phyloP scores from a whole-genome alignment of 345 rosid species.

The Citrus reticulata region DNA sequence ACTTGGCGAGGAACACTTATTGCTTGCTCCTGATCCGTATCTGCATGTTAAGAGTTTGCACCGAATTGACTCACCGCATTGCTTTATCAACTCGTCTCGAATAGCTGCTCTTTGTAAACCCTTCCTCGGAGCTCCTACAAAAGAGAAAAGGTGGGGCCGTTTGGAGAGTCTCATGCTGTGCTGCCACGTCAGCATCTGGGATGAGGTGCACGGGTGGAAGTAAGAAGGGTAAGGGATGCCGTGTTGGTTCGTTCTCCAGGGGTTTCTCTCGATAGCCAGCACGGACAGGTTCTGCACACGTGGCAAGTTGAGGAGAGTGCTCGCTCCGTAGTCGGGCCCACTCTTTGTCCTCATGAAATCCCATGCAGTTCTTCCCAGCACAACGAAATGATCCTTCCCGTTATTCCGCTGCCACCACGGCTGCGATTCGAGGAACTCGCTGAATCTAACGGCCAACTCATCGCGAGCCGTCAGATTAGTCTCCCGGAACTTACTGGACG shows the following conservation, averaged over 20 bases:
- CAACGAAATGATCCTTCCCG: conserved; percentile 55
- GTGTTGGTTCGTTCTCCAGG: conserved; percentile 39
- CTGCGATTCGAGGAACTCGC: conserved; percentile 17
- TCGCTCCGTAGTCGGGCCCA: conserved; percentile 50
- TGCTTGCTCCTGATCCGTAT: background rate
- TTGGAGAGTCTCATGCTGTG: conserved; percentile 9
- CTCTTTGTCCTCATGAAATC: conserved; percentile 45
- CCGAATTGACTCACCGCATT: conserved; percentile 37
- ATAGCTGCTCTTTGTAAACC: conserved; percentile 40
- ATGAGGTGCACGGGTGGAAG: conserved; percentile 45
- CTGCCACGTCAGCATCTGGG: conserved; percentile 43
- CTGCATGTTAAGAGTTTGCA: conserved; percentile 40
- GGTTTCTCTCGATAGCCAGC: conserved; percentile 51
- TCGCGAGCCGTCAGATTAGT: conserved; percentile 35
- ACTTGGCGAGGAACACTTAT: conserved; percentile 33
- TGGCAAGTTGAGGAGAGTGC: conserved; percentile 40
- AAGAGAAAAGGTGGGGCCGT: conserved; percentile 49
- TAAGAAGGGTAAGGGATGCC: conserved; percentile 66
- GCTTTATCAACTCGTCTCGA: conserved; percentile 43
- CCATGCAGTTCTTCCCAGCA: conserved; percentile 60
- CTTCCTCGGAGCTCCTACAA: conserved; percentile 51
- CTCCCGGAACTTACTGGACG: conserved; percentile 51
- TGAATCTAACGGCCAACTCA: conserved; percentile 37
- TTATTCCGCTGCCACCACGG: conserved; percentile 35
- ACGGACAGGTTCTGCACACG: conserved; percentile 50